Evolutionary conservation across 1,284 basidiomycete genomes (phyloP).

Genomic region (Takashimella koratensis): DNA sequence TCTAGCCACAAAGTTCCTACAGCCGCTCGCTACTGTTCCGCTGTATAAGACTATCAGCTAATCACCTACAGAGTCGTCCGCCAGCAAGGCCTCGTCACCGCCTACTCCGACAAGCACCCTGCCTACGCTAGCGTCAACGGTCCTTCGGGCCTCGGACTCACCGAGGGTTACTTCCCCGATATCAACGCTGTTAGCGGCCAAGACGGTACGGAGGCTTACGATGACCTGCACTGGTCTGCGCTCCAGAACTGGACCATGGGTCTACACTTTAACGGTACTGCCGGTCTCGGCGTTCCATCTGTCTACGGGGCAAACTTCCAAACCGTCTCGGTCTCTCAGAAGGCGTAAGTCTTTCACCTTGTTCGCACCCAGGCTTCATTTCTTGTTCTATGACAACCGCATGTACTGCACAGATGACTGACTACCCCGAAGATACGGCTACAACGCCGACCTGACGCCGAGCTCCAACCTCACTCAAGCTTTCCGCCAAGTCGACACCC

Average conservation of each 20-base stretch:
- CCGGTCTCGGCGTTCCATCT: neutral
- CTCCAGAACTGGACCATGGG: constrained; percentile 4
- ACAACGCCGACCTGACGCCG: neutral
- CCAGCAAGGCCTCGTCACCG: neutral
- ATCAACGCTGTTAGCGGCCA: constrained; percentile 1
- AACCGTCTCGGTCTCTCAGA: neutral
- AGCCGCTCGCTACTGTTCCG: no score
- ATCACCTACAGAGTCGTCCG: neutral
- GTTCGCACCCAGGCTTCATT: no score
- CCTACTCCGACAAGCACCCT: constrained; percentile 1
- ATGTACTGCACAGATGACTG: no score
- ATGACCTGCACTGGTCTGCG: constrained; percentile 2
- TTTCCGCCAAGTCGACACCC: neutral
- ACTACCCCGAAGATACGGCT: neutral
- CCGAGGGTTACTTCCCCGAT: constrained; percentile 1
- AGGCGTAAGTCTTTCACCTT: neutral
- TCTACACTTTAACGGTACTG: constrained; percentile 1
- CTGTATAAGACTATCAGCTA: no score
- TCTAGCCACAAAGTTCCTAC: no score
- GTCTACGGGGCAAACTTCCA: constrained; percentile 1
- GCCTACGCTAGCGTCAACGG: constrained; percentile 1
- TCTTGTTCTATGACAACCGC: no score
- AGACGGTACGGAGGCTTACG: neutral
- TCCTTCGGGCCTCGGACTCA: constrained; percentile 1
- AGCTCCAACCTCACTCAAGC: neutral